Conservation (phyloP, 1,284 basidiomycete genomes). For the Trametes hirsuta region DNA sequence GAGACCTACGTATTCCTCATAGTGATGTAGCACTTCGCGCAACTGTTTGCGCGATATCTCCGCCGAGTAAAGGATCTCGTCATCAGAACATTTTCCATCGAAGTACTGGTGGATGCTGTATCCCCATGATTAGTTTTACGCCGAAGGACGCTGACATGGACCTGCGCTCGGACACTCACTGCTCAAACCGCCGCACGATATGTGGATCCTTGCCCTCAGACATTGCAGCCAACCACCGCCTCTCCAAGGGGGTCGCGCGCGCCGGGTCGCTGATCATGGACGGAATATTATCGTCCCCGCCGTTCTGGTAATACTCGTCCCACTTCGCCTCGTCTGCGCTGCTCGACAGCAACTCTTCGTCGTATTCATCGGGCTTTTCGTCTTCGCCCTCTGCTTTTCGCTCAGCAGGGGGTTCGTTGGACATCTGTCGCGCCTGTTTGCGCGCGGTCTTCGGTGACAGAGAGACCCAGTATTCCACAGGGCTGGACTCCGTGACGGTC, state of each 20-base stretch:
- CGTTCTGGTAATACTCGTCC: slow-evolving; percentile 41
- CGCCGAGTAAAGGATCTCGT: slow-evolving; percentile 77
- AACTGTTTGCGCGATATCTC: slow-evolving; percentile 78
- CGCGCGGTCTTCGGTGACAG: slow-evolving; percentile 56
- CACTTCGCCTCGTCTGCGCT: slow-evolving; percentile 42
- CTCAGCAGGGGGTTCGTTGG: slow-evolving; percentile 33
- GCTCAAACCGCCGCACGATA: slow-evolving; percentile 65
- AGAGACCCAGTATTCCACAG: slow-evolving; percentile 39
- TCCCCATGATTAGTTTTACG: background rate
- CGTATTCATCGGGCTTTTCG: slow-evolving; percentile 37
- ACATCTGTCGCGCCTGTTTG: slow-evolving; percentile 44
- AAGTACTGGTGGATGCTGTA: slow-evolving; percentile 80
- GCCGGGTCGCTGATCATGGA: slow-evolving; percentile 84
- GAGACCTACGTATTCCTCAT: slow-evolving; percentile 72
- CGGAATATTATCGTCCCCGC: slow-evolving; percentile 56
- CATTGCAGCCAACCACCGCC: slow-evolving; percentile 84
- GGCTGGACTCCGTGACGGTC: slow-evolving; percentile 29
- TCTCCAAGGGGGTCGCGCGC: slow-evolving; percentile 74
- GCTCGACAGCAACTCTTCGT: slow-evolving; percentile 36
- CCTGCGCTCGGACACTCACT: slow-evolving; percentile 47
- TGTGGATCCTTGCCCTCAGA: slow-evolving; percentile 72
- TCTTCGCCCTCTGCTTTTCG: slow-evolving; percentile 26
- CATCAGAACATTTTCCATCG: slow-evolving; percentile 79
- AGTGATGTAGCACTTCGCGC: slow-evolving; percentile 77
- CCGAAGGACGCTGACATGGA: too few relatives aligned